Evolutionary conservation across 805 yeast genomes (phyloP), one percentile per base, ranked within the genome.

Genomic region (Starmerella stellata): DNA sequence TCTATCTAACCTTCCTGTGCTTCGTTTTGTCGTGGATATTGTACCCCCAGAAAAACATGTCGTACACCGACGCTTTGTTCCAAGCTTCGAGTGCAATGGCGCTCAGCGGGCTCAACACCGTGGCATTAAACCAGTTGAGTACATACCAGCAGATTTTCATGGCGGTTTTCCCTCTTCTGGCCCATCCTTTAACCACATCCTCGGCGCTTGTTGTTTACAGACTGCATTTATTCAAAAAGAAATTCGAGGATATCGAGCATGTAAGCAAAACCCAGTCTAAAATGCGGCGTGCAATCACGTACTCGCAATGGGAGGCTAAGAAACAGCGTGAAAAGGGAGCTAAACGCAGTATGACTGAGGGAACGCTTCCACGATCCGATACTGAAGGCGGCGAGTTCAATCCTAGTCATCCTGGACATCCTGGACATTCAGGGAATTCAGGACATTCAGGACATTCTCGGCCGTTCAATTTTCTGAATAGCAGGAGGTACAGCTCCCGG

Each of bases 111-210:
- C 60, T 90, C 39, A 83, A 82, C 54, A 77, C 95, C 0, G 63
- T 80, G 19, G 72, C 82, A 49, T 46, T 76, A 29, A 81, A 81
- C 53, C 57, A 62, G 0, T 47, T 85, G 40, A 58, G 65, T 0
- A 55, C 78, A 34, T 87, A 76, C 59, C 98, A 90, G 57, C 96
- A 87, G 53, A 68, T 83, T 14, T 63, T 69, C 8, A 57, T 87
- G 2, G 81, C 75, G 53, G 46, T 79, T 11, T 43, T 72, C 2
- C 60, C 85, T 21, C 63, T 72, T 45, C 48, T 82, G 17, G 70
- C 92, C 3, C 83, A 93, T 0, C 96, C 96, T 1, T 79, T 90
- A 17, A 76, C 77, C 53, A 80, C 92, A 38, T 93, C 90, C 55
- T 72, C 93, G 0, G 67, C 70, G 1, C 61, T 90, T 27, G 74